Evolutionary conservation across 345 rosid species (phyloP), one percentile per base, ranked within the genome.

Genomic region (Moringa oleifera): DNA sequence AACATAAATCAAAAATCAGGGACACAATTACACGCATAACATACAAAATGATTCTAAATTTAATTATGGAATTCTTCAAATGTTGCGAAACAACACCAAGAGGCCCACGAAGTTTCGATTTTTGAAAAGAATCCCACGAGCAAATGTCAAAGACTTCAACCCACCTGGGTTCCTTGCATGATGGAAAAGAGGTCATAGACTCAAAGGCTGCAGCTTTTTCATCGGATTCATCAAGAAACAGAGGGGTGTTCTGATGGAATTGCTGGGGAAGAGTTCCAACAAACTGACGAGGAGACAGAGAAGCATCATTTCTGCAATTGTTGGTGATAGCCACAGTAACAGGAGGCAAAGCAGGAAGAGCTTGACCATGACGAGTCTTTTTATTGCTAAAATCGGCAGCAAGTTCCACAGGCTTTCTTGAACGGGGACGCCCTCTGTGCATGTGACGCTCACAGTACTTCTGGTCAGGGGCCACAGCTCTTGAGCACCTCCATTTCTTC

Each of bases 401-500:
- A 71, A 72, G 85, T 83, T 87, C 95, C 97, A 90, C 97, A 81
- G 68, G 95, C 90, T 87, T 90, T 90, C 95, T 90, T 90, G 97
- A 90, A 90, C 97, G 97, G 72, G 91, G 92, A 58, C 95, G 92
- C 52, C 92, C 90, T 83, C 92, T 76, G 63, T 90, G 86, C 64
- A 90, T 69, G 71, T 90, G 97, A 56, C 83, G 85, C 71, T 90
- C 97, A 68, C 95, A 90, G 69, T 90, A 90, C 59, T 90, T 90
- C 50, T 90, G 92, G 65, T 78, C 71, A 25, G 80, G 82, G 18
- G 85, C 95, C 23, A 70, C 95, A 24, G 85, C 89, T 75, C 81
- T 87, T 7, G 97, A 81, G 75, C 97, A 90, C 59, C 97, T 79
- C 97, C 96, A 89, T 71, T 89, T 89, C 74, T 89, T 89, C 12